These are phyloP conservation scores for Aspergillus kassunensis DNA, from an alignment of 495 filamentous ascomycete species.

Conservation along the genomic window DNA sequence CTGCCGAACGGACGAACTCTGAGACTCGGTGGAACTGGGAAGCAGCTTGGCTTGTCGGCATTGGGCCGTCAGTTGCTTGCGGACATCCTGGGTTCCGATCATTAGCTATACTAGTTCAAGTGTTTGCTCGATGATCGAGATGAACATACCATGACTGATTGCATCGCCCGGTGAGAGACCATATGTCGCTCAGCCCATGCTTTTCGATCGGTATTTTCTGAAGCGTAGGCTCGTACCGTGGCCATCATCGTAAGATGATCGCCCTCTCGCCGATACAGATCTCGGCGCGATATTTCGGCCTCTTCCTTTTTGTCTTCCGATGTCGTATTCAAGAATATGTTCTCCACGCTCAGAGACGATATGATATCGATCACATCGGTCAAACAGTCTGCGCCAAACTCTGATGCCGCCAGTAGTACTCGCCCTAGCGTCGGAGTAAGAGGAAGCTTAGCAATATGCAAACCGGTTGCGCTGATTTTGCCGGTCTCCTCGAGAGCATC, in stretches of 20 bases:
- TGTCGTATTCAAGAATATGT: slow-evolving; percentile 75
- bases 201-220: slow-evolving; percentile 68
- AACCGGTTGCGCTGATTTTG: slow-evolving; percentile 67
- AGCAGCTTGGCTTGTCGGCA: slow-evolving; percentile 47
- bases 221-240: slow-evolving; percentile 75
- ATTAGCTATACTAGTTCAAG: background rate
- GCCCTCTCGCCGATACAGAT: slow-evolving; percentile 76
- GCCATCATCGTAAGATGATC: slow-evolving; percentile 85
- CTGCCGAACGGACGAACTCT: slow-evolving; percentile 18
- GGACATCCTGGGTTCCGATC: slow-evolving; percentile 56
- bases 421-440: slow-evolving; percentile 77
- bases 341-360: slow-evolving; percentile 81
- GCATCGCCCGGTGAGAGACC: slow-evolving; percentile 80
- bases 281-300: slow-evolving; percentile 65
- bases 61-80: slow-evolving; percentile 76
- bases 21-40: slow-evolving; percentile 18
- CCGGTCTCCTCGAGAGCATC: slow-evolving; percentile 71
- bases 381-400: slow-evolving; percentile 64
- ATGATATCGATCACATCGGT: slow-evolving; percentile 89
- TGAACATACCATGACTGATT: slow-evolving; percentile 62
- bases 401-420: slow-evolving; percentile 75
- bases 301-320: slow-evolving; percentile 80
- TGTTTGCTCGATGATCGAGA: background rate
- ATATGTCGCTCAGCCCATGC: slow-evolving; percentile 75
- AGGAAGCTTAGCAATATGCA: slow-evolving; percentile 76